Conservation (phyloP, 371 early-diverging fungal species). For the Nematocida sp. region DNA sequence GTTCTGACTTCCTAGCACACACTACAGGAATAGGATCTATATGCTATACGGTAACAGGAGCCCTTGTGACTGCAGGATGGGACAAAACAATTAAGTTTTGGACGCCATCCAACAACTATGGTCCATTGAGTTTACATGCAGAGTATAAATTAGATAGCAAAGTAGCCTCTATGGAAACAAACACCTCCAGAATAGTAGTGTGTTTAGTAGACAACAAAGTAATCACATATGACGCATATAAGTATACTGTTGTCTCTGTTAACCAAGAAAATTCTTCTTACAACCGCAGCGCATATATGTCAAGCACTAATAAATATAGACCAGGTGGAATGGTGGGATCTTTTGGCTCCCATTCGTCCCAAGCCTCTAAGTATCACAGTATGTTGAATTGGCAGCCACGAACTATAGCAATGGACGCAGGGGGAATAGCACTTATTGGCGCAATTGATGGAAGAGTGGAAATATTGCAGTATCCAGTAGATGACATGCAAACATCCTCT, state of each 20-base stretch:
- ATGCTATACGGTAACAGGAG: constrained; percentile 60
- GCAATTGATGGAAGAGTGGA: constrained; percentile 64
- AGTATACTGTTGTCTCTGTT: constrained; percentile 18
- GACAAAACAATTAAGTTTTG: constrained; percentile 85
- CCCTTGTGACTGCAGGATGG: constrained; percentile 84
- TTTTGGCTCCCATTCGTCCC: background rate
- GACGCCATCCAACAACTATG: constrained; percentile 70
- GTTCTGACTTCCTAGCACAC: constrained; percentile 54
- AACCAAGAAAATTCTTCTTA: background rate
- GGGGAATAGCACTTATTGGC: constrained; percentile 57
- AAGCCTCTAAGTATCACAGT: constrained; percentile 33
- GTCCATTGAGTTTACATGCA: constrained; percentile 67
- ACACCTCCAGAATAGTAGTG: constrained; percentile 71
- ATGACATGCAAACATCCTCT: no score
- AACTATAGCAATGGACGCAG: constrained; percentile 28
- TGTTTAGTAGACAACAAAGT: constrained; percentile 75
- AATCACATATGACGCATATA: constrained; percentile 71
- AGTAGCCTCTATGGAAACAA: constrained; percentile 78
- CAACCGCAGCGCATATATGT: background rate
- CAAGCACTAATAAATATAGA: background rate
- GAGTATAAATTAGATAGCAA: constrained; percentile 76
- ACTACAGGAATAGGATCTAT: constrained; percentile 55
- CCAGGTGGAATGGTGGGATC: background rate
- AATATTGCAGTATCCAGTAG: no score
- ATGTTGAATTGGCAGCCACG: constrained; percentile 61